A percentile compares a stretch with the other conserved stretches of the same genome.
phyloP scores from a whole-genome alignment of 305 asterid genomes.

The Fraxinus albicans region DNA sequence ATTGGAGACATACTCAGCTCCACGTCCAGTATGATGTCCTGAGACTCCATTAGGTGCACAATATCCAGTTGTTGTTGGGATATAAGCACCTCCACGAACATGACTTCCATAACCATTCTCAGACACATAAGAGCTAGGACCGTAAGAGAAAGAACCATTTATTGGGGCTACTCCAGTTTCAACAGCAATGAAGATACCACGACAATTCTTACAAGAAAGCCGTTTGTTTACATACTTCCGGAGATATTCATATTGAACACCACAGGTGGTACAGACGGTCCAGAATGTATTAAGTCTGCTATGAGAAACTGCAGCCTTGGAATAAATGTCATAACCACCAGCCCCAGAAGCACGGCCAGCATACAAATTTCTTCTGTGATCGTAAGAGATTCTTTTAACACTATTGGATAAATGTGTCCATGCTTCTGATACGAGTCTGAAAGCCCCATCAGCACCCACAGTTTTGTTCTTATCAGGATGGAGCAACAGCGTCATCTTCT shows the following conservation, averaged over 20 bases:
- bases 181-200: conserved; percentile 79
- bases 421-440: conserved; percentile 84
- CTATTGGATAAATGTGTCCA: conserved; percentile 72
- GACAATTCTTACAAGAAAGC: conserved; percentile 88
- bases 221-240: conserved; percentile 75
- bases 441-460: conserved; percentile 91
- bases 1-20: conserved; percentile 62
- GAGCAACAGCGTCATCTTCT: conserved; percentile 79
- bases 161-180: conserved; percentile 82
- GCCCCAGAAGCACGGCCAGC: conserved; percentile 45
- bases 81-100: conserved; percentile 55
- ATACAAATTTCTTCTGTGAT: conserved; percentile 60
- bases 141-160: conserved; percentile 60
- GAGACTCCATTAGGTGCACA: conserved; percentile 59
- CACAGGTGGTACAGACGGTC: conserved; percentile 89
- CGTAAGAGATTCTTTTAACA: conserved; percentile 60
- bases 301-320: conserved; percentile 54
- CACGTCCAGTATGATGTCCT: conserved; percentile 58
- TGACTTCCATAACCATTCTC: conserved; percentile 70
- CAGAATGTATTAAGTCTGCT: conserved; percentile 73
- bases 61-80: conserved; percentile 54
- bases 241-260: conserved; percentile 90
- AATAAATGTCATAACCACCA: conserved; percentile 46
- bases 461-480: conserved; percentile 96
- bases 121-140: conserved; percentile 54